Conservation (phyloP, 75 land plant genomes). For the Sequoia sempervirens region DNA sequence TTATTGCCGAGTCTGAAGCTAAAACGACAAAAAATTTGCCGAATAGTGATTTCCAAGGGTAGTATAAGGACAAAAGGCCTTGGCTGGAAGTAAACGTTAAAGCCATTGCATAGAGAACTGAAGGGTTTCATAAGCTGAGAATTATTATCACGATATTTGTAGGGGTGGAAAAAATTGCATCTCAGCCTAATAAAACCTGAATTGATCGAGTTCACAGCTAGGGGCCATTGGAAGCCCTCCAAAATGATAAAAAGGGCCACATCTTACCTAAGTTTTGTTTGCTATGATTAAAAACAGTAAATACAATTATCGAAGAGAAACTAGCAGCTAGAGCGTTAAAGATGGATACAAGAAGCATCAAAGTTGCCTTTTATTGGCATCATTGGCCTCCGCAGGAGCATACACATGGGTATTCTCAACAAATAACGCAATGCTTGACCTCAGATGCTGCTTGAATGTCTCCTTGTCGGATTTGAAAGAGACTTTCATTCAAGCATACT, state of each 20-base stretch:
- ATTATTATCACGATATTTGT: background rate
- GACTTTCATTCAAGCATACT: background rate
- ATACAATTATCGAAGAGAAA: background rate
- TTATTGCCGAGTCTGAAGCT: background rate
- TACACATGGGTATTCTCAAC: background rate
- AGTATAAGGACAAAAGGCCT: background rate
- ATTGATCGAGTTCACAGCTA: background rate
- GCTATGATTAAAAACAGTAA: background rate
- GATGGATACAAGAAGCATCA: background rate
- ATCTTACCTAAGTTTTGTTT: background rate
- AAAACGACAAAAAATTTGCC: too few relatives aligned
- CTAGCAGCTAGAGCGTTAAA: background rate
- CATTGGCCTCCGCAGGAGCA: background rate
- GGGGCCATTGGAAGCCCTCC: background rate
- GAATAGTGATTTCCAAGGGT: background rate
- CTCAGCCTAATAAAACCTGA: background rate
- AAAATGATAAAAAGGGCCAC: background rate
- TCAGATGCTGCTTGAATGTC: background rate
- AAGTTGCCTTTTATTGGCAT: background rate
- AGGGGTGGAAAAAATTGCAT: background rate
- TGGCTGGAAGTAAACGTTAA: background rate
- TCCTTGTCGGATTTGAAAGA: background rate
- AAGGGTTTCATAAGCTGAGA: too few relatives aligned
- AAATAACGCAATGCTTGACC: background rate
- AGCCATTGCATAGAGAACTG: background rate